These are phyloP conservation scores for Globomyces pollinis-pini DNA, from an alignment of 192 early-diverging fungal species.

Conservation along the genomic window DNA sequence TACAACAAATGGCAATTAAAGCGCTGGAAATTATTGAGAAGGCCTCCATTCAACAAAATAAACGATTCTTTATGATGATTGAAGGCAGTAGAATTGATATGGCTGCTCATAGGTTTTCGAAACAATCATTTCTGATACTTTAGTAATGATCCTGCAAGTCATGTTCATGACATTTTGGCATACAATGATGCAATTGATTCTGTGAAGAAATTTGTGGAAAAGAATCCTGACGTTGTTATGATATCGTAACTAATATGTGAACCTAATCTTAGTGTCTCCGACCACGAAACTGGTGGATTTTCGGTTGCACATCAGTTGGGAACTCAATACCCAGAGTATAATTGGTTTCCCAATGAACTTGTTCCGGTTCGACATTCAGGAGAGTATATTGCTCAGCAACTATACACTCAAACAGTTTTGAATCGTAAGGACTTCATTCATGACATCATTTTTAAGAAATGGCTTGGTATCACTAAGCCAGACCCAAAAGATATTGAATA, in stretches of 20 bases:
- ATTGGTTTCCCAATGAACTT: constrained; percentile 66
- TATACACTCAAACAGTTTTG: constrained; percentile 5
- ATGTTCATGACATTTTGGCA: constrained; percentile 84
- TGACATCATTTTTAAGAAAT: constrained; percentile 52
- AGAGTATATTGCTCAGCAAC: constrained; percentile 27
- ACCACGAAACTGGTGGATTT: constrained; percentile 98
- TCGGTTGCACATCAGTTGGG: constrained; percentile 68
- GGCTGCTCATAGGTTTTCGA: constrained; percentile 83
- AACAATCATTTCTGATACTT: constrained; percentile 2
- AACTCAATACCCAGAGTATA: constrained; percentile 75
- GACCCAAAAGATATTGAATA: constrained; percentile 31
- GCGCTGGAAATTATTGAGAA: constrained; percentile 68
- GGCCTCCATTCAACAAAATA: constrained; percentile 35
- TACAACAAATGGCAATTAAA: constrained; percentile 77
- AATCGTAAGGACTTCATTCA: constrained; percentile 28
- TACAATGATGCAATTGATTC: constrained; percentile 72
- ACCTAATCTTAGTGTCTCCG: too few relatives aligned
- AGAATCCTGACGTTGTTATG: constrained; percentile 77
- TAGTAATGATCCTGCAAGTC: constrained; percentile 87
- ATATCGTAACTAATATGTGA: too few relatives aligned
- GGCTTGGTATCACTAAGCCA: constrained; percentile 47
- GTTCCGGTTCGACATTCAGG: constrained; percentile 59
- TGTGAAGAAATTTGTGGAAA: constrained; percentile 70
- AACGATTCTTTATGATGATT: constrained; percentile 94
- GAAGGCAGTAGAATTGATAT: constrained; percentile 96